Percentiles rank a stretch among this genome's conserved stretches.
Conservation (phyloP, 768 basidiomycete genomes). For the Guyanaporus albipodus region DNA sequence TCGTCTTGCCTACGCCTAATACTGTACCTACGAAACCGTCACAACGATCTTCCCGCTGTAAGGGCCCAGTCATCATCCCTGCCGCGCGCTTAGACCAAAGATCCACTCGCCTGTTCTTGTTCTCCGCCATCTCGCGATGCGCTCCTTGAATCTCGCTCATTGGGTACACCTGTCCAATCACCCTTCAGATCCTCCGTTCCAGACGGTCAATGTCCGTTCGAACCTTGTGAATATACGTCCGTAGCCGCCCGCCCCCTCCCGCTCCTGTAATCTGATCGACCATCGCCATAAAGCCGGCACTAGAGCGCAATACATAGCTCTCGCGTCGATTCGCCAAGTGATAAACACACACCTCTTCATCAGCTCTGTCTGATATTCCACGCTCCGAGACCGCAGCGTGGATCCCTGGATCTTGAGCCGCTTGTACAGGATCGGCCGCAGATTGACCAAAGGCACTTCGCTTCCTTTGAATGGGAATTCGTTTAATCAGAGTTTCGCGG, state of each 20-base stretch:
- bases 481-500: slow-evolving; percentile 20
- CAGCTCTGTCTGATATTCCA: slow-evolving; percentile 75
- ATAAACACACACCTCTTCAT: slow-evolving; percentile 52
- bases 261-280: slow-evolving; percentile 56
- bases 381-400: slow-evolving; percentile 71
- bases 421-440: slow-evolving; percentile 73
- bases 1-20: no score
- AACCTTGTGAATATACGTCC: slow-evolving; percentile 77
- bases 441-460: slow-evolving; percentile 47
- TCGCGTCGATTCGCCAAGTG: no score
- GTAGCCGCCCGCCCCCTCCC: slow-evolving; percentile 56
- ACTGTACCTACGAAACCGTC: slow-evolving; percentile 22
- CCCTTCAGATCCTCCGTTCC: slow-evolving; percentile 5
- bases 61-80: background rate
- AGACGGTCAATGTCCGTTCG: slow-evolving; percentile 21
- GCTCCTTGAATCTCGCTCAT: slow-evolving; percentile 80
- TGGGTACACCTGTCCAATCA: slow-evolving; percentile 56
- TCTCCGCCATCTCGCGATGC: slow-evolving; percentile 79
- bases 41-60: slow-evolving; percentile 33
- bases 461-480: slow-evolving; percentile 39
- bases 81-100: slow-evolving; percentile 1
- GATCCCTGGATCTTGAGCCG: slow-evolving; percentile 86
- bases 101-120: slow-evolving; percentile 47
- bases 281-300: slow-evolving; percentile 51
- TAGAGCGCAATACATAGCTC: no score